A percentile compares a stretch with the other conserved stretches of the same genome.
phyloP scores from a whole-genome alignment of 2,329 filamentous ascomycete genomes.

The Coniosporium uncinatum region DNA sequence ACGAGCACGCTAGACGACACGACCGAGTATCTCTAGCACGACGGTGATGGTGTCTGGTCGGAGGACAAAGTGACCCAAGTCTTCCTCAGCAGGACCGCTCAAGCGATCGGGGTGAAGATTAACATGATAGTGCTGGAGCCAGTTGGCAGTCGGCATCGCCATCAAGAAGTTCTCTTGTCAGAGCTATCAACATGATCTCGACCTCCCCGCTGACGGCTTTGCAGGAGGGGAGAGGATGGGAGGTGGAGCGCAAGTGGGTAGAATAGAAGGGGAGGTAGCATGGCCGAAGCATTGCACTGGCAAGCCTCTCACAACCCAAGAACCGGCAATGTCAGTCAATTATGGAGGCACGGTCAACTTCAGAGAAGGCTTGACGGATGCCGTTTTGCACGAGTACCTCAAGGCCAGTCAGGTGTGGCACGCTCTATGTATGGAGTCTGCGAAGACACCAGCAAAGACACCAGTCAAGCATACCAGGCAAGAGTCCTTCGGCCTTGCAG shows the following conservation, averaged over 20 bases:
- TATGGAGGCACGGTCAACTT: slow-evolving; percentile 1
- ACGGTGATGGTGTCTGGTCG: not conserved
- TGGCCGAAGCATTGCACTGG: not conserved
- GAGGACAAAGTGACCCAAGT: slow-evolving; percentile 1
- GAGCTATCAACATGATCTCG: not conserved
- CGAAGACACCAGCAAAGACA: too few species aligned
- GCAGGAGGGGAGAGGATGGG: not conserved
- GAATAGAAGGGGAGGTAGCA: not conserved
- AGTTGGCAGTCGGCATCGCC: not conserved
- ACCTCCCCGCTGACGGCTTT: not conserved
- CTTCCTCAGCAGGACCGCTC: not conserved
- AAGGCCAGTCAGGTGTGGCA: not conserved
- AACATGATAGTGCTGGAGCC: not conserved
- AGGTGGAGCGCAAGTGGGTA: too few species aligned
- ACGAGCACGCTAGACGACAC: not conserved
- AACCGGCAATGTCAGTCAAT: not conserved
- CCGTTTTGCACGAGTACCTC: not conserved
- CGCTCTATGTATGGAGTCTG: too few species aligned
- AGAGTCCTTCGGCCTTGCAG: not conserved
- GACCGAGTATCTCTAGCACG: slow-evolving; percentile 1
- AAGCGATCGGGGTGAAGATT: not conserved
- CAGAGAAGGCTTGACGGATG: not conserved
- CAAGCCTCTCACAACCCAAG: not conserved
- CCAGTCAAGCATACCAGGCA: too few species aligned
- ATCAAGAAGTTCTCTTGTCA: slow-evolving; percentile 1